Percentiles rank a stretch among this genome's conserved stretches.
phyloP scores from a whole-genome alignment of 2,329 filamentous ascomycete genomes.

The Podosphaera fusca region DNA sequence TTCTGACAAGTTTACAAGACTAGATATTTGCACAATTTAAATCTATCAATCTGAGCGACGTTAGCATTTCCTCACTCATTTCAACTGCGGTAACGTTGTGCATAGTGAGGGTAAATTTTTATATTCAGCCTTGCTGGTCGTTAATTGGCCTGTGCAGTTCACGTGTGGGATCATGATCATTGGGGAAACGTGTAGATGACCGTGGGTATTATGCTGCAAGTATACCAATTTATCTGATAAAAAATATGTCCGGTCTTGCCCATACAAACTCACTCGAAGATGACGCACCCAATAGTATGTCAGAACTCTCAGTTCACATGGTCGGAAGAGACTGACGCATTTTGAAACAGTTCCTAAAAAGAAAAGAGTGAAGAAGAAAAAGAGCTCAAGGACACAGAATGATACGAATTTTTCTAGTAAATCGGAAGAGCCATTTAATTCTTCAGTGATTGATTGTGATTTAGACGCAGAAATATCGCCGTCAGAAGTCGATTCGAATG shows the following conservation, averaged over 20 bases:
- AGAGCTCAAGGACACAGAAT: slow-evolving; percentile 20
- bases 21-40: no score
- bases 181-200: background rate
- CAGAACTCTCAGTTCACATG: background rate
- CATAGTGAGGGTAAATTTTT: background rate
- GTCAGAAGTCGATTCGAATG: slow-evolving; percentile 12
- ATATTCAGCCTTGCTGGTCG: background rate
- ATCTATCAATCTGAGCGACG: no score
- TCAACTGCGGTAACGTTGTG: no score
- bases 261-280: slow-evolving; percentile 12
- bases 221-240: background rate
- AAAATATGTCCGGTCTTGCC: slow-evolving; percentile 15
- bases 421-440: slow-evolving; percentile 17
- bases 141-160: background rate
- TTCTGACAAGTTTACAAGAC: no score
- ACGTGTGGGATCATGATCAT: background rate
- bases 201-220: background rate
- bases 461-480: slow-evolving; percentile 21
- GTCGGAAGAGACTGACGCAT: slow-evolving; percentile 9
- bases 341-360: slow-evolving; percentile 22
- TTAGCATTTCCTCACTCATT: no score
- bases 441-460: slow-evolving; percentile 19
- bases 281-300: slow-evolving; percentile 9
- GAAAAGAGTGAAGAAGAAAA: slow-evolving; percentile 35
- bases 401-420: slow-evolving; percentile 17